Evolutionary conservation across 192 early-diverging fungal species (phyloP).

Genomic region (Linderina pennispora): DNA sequence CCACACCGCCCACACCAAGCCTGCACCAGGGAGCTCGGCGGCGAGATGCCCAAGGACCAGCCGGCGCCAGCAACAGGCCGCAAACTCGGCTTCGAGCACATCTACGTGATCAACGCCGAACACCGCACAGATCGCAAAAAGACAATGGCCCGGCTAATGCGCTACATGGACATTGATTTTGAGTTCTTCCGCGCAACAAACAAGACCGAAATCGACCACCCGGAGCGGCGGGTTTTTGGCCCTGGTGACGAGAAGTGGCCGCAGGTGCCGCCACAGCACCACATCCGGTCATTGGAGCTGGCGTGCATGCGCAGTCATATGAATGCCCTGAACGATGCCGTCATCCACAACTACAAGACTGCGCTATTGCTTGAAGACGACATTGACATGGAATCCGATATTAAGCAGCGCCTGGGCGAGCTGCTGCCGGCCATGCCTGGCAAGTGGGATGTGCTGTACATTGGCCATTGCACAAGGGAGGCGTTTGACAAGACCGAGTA

Average conservation of each 20-base stretch:
- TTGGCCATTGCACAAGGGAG: neutral
- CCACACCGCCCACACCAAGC: too few species aligned
- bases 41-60: neutral
- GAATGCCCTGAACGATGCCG: neutral
- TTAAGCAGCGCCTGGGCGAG: neutral
- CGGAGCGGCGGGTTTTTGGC: too few species aligned
- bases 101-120: neutral
- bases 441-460: neutral
- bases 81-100: neutral
- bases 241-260: too few species aligned
- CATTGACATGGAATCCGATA: neutral
- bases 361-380: conserved; percentile 1
- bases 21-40: neutral
- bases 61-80: neutral
- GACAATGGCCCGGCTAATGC: neutral
- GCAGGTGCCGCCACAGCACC: too few species aligned
- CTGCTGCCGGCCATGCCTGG: neutral
- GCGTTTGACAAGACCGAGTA: neutral
- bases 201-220: neutral
- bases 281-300: too few species aligned
- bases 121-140: neutral
- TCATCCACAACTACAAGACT: neutral
- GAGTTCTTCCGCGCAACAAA: neutral
- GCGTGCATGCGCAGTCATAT: conserved; percentile 4
- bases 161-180: neutral